Base-by-base conservation (phyloP, 352 stramenopile genomes). In the Pythium chondricola region DNA sequence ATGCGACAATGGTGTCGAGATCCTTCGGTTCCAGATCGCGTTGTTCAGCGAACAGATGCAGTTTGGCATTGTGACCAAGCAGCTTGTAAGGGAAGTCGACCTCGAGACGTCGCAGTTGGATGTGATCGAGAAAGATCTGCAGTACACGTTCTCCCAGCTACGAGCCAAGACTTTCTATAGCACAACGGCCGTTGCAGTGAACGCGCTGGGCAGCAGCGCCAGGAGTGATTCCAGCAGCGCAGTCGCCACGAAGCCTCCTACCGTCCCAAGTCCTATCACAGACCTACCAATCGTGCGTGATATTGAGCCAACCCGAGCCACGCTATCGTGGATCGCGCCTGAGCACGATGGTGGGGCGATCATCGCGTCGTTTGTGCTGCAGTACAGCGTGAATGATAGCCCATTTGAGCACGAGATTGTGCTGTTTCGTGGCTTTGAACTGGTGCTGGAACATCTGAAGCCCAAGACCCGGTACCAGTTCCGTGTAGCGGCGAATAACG, bases 391-490 rank as follows among this genome's bases (percentile, higher is more conserved):
- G 9, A 52, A 58, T 21, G 57, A 44, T 10, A 54, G 59, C 17
- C 30, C 60, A 0, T 70, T 66, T 22, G 58, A 66, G 37, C 63
- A 85, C 26, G 69, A 84, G 30, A 56, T 83, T 45, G 62, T 52
- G 3, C 21, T 88, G 13, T 71, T 64, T 11, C 45, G 62, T 0
- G 59, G 63, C 24, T 54, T 16, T 3, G 48, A 73, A 18, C 45
- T 87, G 9, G 22, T 63, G 8, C 44, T 67, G 3, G 69, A 69
- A 13, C 75, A 84, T 43, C 60, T 90, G 22, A 71, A 68, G 2
- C 75, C 75, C 10, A 73, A 76, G 41, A 71, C 63, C 6, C 56
- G 52, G 10, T 90, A 88, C 24, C 50, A 43, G 0, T 88, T 87
- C 39, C 67, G 69, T 1, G 66, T 90, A 3, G 69, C 71, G 4